Base-by-base conservation (phyloP, 2,329 filamentous ascomycete genomes). In the Calonectria crousiana region DNA sequence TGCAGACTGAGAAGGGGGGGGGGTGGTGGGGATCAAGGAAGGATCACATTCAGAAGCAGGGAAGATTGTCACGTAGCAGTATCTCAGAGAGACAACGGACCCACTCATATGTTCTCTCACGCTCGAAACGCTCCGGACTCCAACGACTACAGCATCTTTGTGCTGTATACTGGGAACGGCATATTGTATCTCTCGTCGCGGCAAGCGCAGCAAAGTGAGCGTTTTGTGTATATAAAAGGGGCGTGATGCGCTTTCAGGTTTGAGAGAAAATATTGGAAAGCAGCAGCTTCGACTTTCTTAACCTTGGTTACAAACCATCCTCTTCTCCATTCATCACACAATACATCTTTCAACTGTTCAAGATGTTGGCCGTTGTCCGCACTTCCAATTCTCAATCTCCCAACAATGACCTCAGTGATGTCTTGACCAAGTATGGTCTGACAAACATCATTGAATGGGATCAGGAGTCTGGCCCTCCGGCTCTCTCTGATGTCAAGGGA, bases 371-470 rank as follows among this genome's bases (percentile, higher is more conserved):
- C 16, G 23, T 60, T 28, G 56, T 60, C 3, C 56, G 56, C 34
- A 60, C 56, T 10, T 38, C 56, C 36, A 60, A 23, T n/a, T 9
- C 56, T 4, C 32, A 34, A 13, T 23, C 34, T 8, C 34, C 56
- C 32, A 41, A 41, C n/a, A 28, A 10, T 60, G 56, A 60, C 13
- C 34, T 60, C n/a, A 38, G 64, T 32, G 64, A 67, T 36, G n/a
- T 52, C 9, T 36, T 67, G 47, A 38, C 49, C 28, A 36, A 52
- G 47, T 67, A 67, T 38, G 64, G 64, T 23, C 64, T 67, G 32
- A 67, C 36, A 16, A 49, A 51, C 44, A 67, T 67, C n/a, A 53
- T 67, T 67, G 47, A 52, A 14, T 67, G 64, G 64, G 51, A 67
- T 53, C 64, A 53, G 26, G 64, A 67, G 47, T 52, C 34, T 4